phyloP scores from a whole-genome alignment of 2,329 filamentous ascomycete genomes.

The Xylariaceae sp. region DNA sequence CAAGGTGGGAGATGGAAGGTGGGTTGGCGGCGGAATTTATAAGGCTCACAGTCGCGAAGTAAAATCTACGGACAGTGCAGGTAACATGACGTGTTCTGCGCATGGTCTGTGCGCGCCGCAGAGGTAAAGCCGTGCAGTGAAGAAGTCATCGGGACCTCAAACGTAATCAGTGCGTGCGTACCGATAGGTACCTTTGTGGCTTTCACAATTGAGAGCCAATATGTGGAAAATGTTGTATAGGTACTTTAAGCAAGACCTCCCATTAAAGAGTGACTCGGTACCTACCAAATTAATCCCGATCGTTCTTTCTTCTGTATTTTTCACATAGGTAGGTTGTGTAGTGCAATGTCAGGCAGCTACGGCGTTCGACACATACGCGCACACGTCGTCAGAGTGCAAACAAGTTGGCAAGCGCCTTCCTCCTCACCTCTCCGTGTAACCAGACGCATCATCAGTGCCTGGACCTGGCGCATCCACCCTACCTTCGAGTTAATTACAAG shows the following conservation, averaged over 20 bases:
- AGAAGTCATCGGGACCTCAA: neutral
- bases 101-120: neutral
- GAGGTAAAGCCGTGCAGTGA: neutral
- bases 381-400: too few relatives aligned
- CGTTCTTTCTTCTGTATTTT: too few relatives aligned
- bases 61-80: neutral
- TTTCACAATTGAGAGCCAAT: neutral
- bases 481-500: neutral
- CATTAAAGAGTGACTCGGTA: too few relatives aligned
- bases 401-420: too few relatives aligned
- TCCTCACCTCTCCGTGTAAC: too few relatives aligned
- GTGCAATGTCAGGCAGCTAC: too few relatives aligned
- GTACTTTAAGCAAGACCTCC: neutral
- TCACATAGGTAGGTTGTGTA: too few relatives aligned
- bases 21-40: neutral
- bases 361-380: too few relatives aligned
- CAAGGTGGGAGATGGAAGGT: neutral
- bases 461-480: too few relatives aligned
- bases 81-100: neutral
- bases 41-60: neutral
- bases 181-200: neutral
- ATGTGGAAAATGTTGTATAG: neutral
- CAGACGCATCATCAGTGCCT: too few relatives aligned
- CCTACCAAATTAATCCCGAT: too few relatives aligned
- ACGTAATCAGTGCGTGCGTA: neutral